Percentiles rank a stretch among this genome's conserved stretches.
Evolutionary conservation across 2,329 filamentous ascomycete species (phyloP).

Genomic region (Hypoxylon sp.): DNA sequence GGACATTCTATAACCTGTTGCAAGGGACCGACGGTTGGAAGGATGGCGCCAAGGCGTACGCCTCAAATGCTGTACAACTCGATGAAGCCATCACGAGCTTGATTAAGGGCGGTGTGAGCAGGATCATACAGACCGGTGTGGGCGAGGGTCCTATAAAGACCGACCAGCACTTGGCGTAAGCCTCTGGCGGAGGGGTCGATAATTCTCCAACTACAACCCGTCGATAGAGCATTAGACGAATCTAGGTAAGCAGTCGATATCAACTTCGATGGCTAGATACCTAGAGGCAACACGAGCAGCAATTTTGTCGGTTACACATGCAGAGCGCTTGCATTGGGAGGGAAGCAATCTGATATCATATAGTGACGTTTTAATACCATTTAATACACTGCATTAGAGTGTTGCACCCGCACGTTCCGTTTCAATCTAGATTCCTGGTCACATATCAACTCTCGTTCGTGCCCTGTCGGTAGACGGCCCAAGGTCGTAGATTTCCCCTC

Average conservation of each 20-base stretch:
- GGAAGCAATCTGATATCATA: constrained; percentile 12
- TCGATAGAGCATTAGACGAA: not conserved
- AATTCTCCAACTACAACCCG: not conserved
- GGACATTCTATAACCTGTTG: constrained; percentile 80
- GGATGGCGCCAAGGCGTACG: constrained; percentile 66
- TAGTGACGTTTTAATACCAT: constrained; percentile 10
- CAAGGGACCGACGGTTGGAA: constrained; percentile 80
- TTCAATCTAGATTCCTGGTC: constrained; percentile 3
- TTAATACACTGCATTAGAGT: constrained; percentile 3
- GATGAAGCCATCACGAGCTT: constrained; percentile 75
- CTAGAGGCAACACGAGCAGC: not conserved
- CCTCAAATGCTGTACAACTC: constrained; percentile 68
- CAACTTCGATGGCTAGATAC: constrained; percentile 22
- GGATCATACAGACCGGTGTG: constrained; percentile 92
- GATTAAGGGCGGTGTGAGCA: constrained; percentile 84
- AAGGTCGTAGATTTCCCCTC: constrained; percentile 2
- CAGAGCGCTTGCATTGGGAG: constrained; percentile 11
- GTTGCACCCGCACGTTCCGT: constrained; percentile 4
- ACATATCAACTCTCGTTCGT: constrained; percentile 2
- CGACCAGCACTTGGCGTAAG: constrained; percentile 80
- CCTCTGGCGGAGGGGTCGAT: constrained; percentile 51
- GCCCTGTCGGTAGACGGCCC: not conserved
- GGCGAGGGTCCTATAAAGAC: constrained; percentile 90
- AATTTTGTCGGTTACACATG: constrained; percentile 18
- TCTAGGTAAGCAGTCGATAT: constrained; percentile 25